Evolutionary conservation across 352 stramenopile species (phyloP).

Genomic region (Globisporangium emineosum): DNA sequence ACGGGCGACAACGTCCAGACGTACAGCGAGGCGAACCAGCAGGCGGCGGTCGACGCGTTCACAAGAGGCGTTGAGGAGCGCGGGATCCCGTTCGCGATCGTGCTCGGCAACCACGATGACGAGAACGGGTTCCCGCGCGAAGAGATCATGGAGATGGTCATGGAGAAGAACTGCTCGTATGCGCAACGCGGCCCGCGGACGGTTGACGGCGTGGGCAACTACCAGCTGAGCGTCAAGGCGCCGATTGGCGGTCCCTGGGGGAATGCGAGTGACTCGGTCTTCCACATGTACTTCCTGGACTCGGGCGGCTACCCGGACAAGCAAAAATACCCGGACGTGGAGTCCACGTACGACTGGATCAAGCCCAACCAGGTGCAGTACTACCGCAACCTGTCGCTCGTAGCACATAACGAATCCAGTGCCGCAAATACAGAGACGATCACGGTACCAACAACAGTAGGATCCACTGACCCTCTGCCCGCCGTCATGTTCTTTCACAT

Average conservation of each 20-base stretch:
- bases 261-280: slow-evolving; percentile 24
- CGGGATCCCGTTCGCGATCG: slow-evolving; percentile 47
- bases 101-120: slow-evolving; percentile 72
- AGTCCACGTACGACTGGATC: slow-evolving; percentile 42
- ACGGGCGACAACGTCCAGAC: slow-evolving; percentile 60
- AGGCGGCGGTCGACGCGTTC: slow-evolving; percentile 35
- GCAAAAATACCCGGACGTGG: slow-evolving; percentile 25
- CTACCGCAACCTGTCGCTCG: slow-evolving; percentile 33
- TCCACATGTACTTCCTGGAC: slow-evolving; percentile 77
- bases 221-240: slow-evolving; percentile 48
- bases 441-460: too few species aligned
- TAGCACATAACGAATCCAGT: neutral
- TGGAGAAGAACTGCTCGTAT: slow-evolving; percentile 40
- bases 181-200: slow-evolving; percentile 39
- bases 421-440: neutral
- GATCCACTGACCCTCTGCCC: slow-evolving; percentile 12
- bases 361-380: slow-evolving; percentile 44
- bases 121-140: slow-evolving; percentile 38
- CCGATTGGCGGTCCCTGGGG: slow-evolving; percentile 40
- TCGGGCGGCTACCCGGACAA: slow-evolving; percentile 38
- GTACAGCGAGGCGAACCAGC: slow-evolving; percentile 16
- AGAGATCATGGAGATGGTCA: slow-evolving; percentile 36
- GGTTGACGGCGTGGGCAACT: slow-evolving; percentile 66
- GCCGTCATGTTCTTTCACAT: slow-evolving; percentile 72
- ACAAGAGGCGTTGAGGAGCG: slow-evolving; percentile 32